These are phyloP conservation scores for Phytophthora crassamura DNA, from an alignment of 352 stramenopile genomes.

Conservation along the genomic window DNA sequence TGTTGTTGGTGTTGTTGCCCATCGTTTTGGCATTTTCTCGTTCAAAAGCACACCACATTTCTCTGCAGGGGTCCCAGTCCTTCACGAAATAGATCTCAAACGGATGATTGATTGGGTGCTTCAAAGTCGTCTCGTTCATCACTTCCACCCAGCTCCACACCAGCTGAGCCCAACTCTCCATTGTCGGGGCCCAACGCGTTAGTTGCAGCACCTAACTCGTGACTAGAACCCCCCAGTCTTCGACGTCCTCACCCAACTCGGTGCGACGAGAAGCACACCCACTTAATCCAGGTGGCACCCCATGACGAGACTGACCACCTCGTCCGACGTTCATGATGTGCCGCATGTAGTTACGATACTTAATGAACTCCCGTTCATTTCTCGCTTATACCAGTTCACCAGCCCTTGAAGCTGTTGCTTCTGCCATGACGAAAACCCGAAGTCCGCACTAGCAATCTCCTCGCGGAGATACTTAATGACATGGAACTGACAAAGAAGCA, in stretches of 20 bases:
- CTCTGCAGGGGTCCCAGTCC: slow-evolving; percentile 28
- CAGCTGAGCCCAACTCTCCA: slow-evolving; percentile 1
- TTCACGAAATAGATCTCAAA: slow-evolving; percentile 35
- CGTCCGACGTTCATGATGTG: slow-evolving; percentile 4
- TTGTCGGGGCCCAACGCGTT: too few species aligned
- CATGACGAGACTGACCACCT: not conserved
- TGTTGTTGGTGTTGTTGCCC: slow-evolving; percentile 42
- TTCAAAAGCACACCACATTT: slow-evolving; percentile 25
- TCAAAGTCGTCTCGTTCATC: not conserved
- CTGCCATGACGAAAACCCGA: slow-evolving; percentile 23
- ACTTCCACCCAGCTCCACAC: too few species aligned
- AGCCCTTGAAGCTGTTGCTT: slow-evolving; percentile 21
- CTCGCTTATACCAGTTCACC: slow-evolving; percentile 23
- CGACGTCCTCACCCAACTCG: not conserved
- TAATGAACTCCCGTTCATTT: slow-evolving; percentile 5
- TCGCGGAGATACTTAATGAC: slow-evolving; percentile 29
- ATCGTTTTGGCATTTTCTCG: slow-evolving; percentile 23
- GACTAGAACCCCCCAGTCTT: not conserved
- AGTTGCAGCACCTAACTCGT: not conserved
- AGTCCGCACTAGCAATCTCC: slow-evolving; percentile 15
- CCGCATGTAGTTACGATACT: slow-evolving; percentile 12
- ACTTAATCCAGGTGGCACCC: too few species aligned
- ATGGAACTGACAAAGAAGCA: slow-evolving; percentile 41
- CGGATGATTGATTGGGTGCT: slow-evolving; percentile 1
- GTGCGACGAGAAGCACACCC: not conserved